Evolutionary conservation across 225 moss, liverwort and hornwort genomes (phyloP), one percentile per base, ranked within the genome.

Genomic region (Neckera pumila): DNA sequence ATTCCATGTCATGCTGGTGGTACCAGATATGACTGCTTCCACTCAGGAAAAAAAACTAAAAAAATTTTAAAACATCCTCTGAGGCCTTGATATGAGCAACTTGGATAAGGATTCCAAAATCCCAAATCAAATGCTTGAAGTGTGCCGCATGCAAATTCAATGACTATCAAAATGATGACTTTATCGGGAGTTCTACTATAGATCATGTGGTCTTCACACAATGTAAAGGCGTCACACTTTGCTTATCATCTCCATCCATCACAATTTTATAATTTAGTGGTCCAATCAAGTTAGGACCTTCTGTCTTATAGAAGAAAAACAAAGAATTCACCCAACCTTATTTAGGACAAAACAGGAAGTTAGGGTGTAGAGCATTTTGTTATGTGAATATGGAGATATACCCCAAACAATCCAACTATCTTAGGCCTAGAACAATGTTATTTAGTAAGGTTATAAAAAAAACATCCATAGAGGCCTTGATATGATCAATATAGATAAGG

Each of bases 41-140:
- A 15, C 40, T 19, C 7, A 31, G 9, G 5, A 10, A 10, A n/a
- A n/a, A n/a, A n/a, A n/a, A n/a, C n/a, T n/a, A n/a, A n/a, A n/a
- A n/a, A n/a, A n/a, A n/a, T 47, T 47, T 47, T 11, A 47, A 47
- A 80, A 85, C 54, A 89, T 76, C 89, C 89, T 75, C 54, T 3
- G 18, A 16, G 14, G 14, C 76, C 81, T 38, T 22, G 71, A 85
- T 62, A 38, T 45, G n/a, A 84, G 85, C 67, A 70, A 38, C 81
- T 81, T 70, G 91, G 89, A 91, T 91, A 89, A 87, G 89, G 91
- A 85, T 89, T 85, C 85, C 59, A 6, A 84, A 65, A 85, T 82
- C 72, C 30, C 12, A 49, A 87, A 70, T 87, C 71, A 40, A 57
- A 54, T 69, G 26, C 62, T 76, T 76, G 26, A 14, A 33, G 4